phyloP scores from a whole-genome alignment of 2,329 filamentous ascomycete genomes.

The Apiospora sp. region DNA sequence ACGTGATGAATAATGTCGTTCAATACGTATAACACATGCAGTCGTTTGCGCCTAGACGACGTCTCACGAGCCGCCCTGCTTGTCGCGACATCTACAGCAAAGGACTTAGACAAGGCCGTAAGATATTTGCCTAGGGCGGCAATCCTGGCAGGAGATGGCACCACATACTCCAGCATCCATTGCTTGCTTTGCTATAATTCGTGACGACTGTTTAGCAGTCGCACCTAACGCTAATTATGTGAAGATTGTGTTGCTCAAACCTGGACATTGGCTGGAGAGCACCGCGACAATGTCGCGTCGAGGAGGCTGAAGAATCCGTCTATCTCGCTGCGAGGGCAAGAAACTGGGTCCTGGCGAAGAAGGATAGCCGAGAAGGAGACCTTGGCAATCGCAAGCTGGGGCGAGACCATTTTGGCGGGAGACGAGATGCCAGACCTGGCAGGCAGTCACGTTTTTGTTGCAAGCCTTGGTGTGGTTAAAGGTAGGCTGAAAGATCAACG shows the following conservation, averaged over 20 bases:
- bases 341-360: conserved; percentile 75
- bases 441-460: background rate
- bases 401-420: conserved; percentile 63
- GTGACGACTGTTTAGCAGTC: conserved; percentile 44
- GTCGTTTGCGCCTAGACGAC: conserved; percentile 71
- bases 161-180: conserved; percentile 80
- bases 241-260: conserved; percentile 68
- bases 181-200: conserved; percentile 80
- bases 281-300: conserved; percentile 70
- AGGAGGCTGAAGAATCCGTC: conserved; percentile 73
- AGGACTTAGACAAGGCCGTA: conserved; percentile 70
- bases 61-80: conserved; percentile 50
- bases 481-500: background rate
- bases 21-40: conserved; percentile 80
- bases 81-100: conserved; percentile 44
- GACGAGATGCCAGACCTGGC: background rate
- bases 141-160: conserved; percentile 71
- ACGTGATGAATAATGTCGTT: conserved; percentile 81
- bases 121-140: conserved; percentile 79
- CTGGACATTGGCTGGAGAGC: conserved; percentile 85
- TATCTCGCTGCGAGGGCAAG: conserved; percentile 74
- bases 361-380: conserved; percentile 79
- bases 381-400: conserved; percentile 79
- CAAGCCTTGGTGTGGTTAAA: background rate
- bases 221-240: conserved; percentile 48